Evolutionary conservation across 176 grass and related monocot genomes (phyloP), one percentile per base, ranked within the genome.

Genomic region (Oryza longistaminata): DNA sequence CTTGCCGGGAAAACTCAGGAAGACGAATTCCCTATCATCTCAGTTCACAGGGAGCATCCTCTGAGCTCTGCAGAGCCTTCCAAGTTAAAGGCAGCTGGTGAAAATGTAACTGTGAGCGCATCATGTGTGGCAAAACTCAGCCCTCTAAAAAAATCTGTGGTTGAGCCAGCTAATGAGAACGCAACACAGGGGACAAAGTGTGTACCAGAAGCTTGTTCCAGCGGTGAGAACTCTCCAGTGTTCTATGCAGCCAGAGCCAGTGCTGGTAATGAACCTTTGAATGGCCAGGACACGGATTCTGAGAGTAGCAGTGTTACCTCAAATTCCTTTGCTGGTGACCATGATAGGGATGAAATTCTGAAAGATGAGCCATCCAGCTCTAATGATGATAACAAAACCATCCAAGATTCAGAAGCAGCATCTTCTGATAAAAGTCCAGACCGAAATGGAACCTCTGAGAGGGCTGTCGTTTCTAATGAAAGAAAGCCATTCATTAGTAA

Each of bases 261-360:
- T 84, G 33, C 71, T 71, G 76, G 76, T 64, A 88, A 77, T 79
- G 93, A 94, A 46, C 74, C 12, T 67, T 85, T 87, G 21, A 90
- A 86, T 43, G 52, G 75, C 25, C 77, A 79, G 52, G 91, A 94
- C 50, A 96, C 79, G 26, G 84, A 96, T 75, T 94, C 92, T 0
- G 97, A 88, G 46, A 96, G 86, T 69, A 92, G 93, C 31, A 96
- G 84, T 74, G 77, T 92, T 10, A 99, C 90, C 35, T 91, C 97
- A 46, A 92, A 84, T 81, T 96, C 91, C 2, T 92, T 86, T n/a
- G 27, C 84, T n/a, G 83, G 86, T 67, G 91, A 92, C 39, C 69
- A 84, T 69, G 79, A 92, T 21, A 85, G 86, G 16, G 93, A 93
- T 82, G 88, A 85, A 49, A 76, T 25, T 67, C 64, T 61, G 42